Base-by-base conservation (phyloP, 257 asterid genomes). In the Osmanthus fragrans region DNA sequence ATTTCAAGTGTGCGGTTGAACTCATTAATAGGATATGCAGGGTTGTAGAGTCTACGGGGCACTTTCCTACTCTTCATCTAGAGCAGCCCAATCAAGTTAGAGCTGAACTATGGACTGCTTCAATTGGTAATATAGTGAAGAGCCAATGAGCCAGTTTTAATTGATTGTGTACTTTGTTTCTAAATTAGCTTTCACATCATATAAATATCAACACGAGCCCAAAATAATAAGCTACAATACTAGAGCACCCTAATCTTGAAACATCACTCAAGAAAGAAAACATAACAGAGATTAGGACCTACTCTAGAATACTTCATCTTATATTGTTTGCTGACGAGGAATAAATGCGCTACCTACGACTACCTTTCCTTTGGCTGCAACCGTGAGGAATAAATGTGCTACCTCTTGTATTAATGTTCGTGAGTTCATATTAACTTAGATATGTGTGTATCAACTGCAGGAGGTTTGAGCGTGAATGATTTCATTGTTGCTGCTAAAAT, bases 401-500 rank as follows among this genome's bases (percentile, higher is more conserved):
- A n/a, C n/a, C 45, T 63, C 45, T 37, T 47, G 6, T 19, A 68
- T 76, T 63, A 36, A 72, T 10, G 16, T 19, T 47, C 60, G 18
- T 15, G 18, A 51, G 60, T 51, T 51, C 23, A 51, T 49, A 16
- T 51, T 51, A 16, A 51, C 21, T 51, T 18, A 4, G 16, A 49
- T 7, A 37, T 37, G 60, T 19, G n/a, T 12, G 65, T n/a, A 37
- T 37, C 40, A 37, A 56, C 29, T 84, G 92, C 90, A 94, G 98
- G 97, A 70, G 97, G 97, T 25, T 79, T 94, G 81, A 91, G 92
- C 93, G 29, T 86, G n/a, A 94, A 94, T 67, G 97, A 92, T 81
- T 94, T 94, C 89, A 94, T 94, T 37, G 89, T 94, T 76, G 97
- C 97, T 66, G 92, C 97, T 73, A 94, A 88, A 76, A 91, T 94